These are phyloP conservation scores for Magnaporthales sp. DNA, from an alignment of 2,329 filamentous ascomycete genomes.

Conservation along the genomic window DNA sequence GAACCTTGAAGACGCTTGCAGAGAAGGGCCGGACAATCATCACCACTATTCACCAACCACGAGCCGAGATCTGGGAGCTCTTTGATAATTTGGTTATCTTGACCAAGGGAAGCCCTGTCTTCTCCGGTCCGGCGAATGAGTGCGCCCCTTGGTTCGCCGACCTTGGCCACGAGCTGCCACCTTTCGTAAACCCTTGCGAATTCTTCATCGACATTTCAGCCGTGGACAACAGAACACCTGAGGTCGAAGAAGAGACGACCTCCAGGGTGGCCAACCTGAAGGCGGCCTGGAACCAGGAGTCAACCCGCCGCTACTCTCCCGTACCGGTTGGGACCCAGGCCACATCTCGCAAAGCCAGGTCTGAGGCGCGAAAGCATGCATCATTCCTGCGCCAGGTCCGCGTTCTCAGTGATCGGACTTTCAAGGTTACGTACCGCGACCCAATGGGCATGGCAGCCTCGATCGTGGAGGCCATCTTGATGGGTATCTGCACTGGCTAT, in stretches of 20 bases:
- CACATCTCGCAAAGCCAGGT: conserved; percentile 7
- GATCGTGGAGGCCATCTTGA: conserved; percentile 58
- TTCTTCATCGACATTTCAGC: conserved; percentile 68
- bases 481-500: conserved; percentile 66
- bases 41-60: conserved; percentile 68
- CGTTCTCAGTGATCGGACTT: conserved; percentile 60
- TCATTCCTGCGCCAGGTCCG: conserved; percentile 52
- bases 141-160: conserved; percentile 57
- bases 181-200: conserved; percentile 72
- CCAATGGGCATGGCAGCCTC: conserved; percentile 67
- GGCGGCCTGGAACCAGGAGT: conserved; percentile 44
- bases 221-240: conserved; percentile 60
- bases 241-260: conserved; percentile 52
- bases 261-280: conserved; percentile 54
- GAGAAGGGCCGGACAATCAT: conserved; percentile 62
- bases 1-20: conserved; percentile 60
- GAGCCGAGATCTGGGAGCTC: conserved; percentile 71
- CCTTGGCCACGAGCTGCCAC: conserved; percentile 52
- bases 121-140: conserved; percentile 49
- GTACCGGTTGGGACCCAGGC: conserved; percentile 12
- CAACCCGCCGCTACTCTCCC: conserved; percentile 15
- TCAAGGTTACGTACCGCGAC: conserved; percentile 67
- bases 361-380: conserved; percentile 32
- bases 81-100: conserved; percentile 66
- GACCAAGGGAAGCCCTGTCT: conserved; percentile 59